Evolutionary conservation across 1,284 basidiomycete genomes (phyloP).

Genomic region (Naganishia cerealis): DNA sequence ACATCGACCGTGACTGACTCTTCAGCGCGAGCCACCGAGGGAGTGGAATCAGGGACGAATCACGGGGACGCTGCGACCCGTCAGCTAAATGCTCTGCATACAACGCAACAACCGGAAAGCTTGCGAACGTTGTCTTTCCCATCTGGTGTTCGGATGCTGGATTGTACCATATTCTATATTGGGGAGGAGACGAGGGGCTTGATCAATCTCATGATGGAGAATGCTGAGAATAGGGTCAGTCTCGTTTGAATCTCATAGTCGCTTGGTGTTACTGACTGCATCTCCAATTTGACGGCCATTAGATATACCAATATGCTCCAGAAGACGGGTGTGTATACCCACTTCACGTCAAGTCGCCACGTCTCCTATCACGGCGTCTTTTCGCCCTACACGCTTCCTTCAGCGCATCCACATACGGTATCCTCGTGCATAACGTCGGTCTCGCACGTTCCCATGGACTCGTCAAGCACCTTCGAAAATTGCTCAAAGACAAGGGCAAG

Average conservation of each 20-base stretch:
- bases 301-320: slow-evolving; percentile 80
- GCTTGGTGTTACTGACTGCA: slow-evolving; percentile 47
- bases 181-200: slow-evolving; percentile 78
- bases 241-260: not conserved
- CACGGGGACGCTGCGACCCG: not conserved
- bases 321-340: slow-evolving; percentile 57
- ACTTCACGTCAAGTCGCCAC: slow-evolving; percentile 70
- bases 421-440: slow-evolving; percentile 91
- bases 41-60: not conserved
- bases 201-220: slow-evolving; percentile 82
- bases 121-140: slow-evolving; percentile 48
- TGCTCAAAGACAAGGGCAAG: slow-evolving; percentile 68
- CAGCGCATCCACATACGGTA: slow-evolving; percentile 90
- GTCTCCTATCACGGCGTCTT: slow-evolving; percentile 87
- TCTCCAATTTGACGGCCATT: slow-evolving; percentile 33
- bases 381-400: slow-evolving; percentile 82
- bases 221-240: slow-evolving; percentile 59
- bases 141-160: slow-evolving; percentile 42
- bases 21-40: not conserved
- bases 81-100: slow-evolving; percentile 13
- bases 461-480: slow-evolving; percentile 69
- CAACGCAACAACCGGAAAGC: slow-evolving; percentile 30
- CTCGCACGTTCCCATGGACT: slow-evolving; percentile 77
- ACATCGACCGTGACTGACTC: not conserved
- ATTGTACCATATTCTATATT: slow-evolving; percentile 69